Conservation (phyloP, 2,329 filamentous ascomycete genomes). For the Ophiostoma ulmi region DNA sequence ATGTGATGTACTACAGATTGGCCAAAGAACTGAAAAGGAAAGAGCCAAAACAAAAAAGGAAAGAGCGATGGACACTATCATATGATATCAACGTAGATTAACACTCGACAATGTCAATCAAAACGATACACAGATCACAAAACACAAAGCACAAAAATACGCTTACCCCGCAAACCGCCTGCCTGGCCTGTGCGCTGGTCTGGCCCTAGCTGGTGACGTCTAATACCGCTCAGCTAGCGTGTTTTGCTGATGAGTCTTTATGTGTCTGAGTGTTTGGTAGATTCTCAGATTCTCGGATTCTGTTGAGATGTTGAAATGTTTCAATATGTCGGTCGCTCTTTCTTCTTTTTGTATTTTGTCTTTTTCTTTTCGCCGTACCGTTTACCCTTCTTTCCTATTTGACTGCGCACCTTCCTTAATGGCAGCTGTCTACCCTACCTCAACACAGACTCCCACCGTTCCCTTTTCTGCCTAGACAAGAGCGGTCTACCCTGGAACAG, state of each 20-base stretch:
- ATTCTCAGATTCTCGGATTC: background rate
- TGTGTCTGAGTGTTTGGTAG: background rate
- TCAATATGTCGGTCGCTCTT: background rate
- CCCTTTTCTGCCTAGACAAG: background rate
- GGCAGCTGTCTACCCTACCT: background rate
- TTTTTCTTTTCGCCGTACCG: background rate
- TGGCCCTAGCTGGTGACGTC: conserved; percentile 9
- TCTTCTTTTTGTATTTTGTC: background rate
- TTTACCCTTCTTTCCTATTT: background rate
- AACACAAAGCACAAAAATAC: background rate
- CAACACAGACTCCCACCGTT: background rate
- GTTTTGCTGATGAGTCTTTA: background rate
- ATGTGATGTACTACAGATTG: background rate
- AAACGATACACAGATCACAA: background rate
- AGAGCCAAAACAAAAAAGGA: background rate
- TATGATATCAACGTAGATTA: background rate
- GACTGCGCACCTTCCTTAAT: background rate
- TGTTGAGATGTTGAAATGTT: background rate
- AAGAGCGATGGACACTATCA: background rate
- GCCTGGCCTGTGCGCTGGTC: conserved; percentile 1
- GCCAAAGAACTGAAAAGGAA: background rate
- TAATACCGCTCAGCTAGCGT: background rate
- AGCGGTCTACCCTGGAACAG: background rate
- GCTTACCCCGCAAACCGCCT: conserved; percentile 11
- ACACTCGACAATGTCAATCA: background rate